These are phyloP conservation scores for Tetragonia tetragonoides DNA, from an alignment of 148 eudicot genomes.

Conservation along the genomic window DNA sequence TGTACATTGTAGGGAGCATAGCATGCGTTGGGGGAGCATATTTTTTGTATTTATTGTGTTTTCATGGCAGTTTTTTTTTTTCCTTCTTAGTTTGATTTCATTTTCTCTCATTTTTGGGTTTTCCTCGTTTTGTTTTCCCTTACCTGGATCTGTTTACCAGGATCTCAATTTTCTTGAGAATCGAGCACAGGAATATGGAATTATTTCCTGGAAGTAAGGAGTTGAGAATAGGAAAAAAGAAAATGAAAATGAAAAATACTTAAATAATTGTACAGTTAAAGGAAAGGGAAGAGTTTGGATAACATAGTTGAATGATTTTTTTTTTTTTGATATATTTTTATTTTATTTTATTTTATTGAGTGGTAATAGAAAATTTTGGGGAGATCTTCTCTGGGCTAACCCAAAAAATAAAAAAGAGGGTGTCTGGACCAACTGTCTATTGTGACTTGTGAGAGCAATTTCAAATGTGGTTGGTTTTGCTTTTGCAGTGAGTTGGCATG, in stretches of 20 bases:
- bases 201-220: conserved; percentile 7
- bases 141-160: neutral
- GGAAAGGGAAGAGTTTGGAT: conserved; percentile 5
- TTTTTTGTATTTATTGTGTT: conserved; percentile 26
- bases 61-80: neutral
- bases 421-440: conserved; percentile 10
- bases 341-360: neutral
- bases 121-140: neutral
- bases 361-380: conserved; percentile 7
- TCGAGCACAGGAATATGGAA: conserved; percentile 13
- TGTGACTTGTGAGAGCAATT: conserved; percentile 3
- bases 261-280: conserved; percentile 28
- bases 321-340: neutral
- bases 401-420: neutral
- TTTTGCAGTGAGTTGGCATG: conserved; percentile 23
- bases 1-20: conserved; percentile 35
- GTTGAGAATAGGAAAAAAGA: neutral
- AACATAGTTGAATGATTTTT: conserved; percentile 12
- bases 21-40: conserved; percentile 22
- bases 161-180: neutral
- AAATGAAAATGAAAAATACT: conserved; percentile 2
- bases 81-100: neutral
- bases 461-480: conserved; percentile 14
- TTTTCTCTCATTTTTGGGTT: neutral
- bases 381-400: neutral